Percentiles rank a stretch among this genome's conserved stretches.
Evolutionary conservation across 2,329 filamentous ascomycete species (phyloP).

Genomic region (Pyrenochaeta sp.): DNA sequence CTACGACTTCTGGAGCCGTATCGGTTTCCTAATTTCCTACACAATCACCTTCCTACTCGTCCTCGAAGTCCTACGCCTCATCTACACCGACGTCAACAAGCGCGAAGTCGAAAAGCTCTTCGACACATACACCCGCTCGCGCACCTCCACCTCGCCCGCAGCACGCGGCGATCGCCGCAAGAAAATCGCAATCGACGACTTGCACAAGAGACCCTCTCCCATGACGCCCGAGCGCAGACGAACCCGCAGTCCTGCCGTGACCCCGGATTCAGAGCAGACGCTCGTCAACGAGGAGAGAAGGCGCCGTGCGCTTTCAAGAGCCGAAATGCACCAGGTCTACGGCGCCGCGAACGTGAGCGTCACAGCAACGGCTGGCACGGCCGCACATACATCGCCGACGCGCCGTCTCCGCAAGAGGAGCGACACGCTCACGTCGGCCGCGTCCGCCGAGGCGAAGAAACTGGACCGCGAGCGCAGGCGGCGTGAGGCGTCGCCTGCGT

Average conservation of each 20-base stretch:
- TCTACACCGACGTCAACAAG: conserved; percentile 30
- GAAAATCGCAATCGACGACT: neutral
- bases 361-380: conserved; percentile 2
- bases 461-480: conserved; percentile 9
- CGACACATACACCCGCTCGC: conserved; percentile 23
- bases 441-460: conserved; percentile 18
- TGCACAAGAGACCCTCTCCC: conserved; percentile 10
- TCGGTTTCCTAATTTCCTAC: conserved; percentile 34
- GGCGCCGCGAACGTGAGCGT: too few species aligned
- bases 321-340: conserved; percentile 2
- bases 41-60: conserved; percentile 27
- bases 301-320: conserved; percentile 2
- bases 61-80: conserved; percentile 28
- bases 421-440: conserved; percentile 26
- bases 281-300: conserved; percentile 7
- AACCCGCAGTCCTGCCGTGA: conserved; percentile 12
- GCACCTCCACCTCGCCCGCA: too few species aligned
- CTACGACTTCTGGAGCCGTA: conserved; percentile 20
- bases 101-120: conserved; percentile 31
- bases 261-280: conserved; percentile 3
- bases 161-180: neutral
- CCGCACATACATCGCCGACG: conserved; percentile 7
- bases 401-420: conserved; percentile 29
- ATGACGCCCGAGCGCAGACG: conserved; percentile 1
- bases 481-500: conserved; percentile 14